phyloP scores from a whole-genome alignment of 768 basidiomycete species.

The Ramaria sp. region DNA sequence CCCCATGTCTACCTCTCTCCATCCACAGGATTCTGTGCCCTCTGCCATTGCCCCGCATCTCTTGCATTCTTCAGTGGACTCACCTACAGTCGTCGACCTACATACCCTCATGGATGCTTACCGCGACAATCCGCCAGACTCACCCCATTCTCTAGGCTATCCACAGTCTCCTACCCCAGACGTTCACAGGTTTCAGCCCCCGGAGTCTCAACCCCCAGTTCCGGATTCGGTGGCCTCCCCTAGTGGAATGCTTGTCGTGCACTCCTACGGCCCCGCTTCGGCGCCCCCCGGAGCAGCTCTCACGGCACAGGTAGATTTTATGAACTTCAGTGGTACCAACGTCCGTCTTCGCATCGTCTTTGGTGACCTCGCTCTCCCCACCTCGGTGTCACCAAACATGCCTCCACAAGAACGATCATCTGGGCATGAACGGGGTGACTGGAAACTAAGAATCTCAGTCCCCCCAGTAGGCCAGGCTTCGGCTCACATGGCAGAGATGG shows the following conservation, averaged over 20 bases:
- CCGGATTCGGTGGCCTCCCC: conserved; percentile 29
- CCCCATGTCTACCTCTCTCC: conserved; percentile 9
- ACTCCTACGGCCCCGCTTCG: conserved; percentile 51
- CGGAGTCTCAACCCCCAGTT: not conserved
- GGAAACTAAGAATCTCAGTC: conserved; percentile 55
- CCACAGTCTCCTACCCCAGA: not conserved
- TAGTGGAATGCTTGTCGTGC: conserved; percentile 49
- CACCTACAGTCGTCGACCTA: not conserved
- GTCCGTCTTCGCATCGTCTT: conserved; percentile 68
- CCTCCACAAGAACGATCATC: conserved; percentile 22
- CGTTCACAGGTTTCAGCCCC: not conserved
- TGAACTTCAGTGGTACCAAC: conserved; percentile 31
- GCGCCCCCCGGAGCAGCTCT: conserved; percentile 57
- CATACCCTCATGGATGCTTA: conserved; percentile 5
- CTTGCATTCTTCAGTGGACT: not conserved
- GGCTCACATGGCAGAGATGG: conserved; percentile 30
- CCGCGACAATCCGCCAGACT: not conserved
- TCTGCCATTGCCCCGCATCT: conserved; percentile 8
- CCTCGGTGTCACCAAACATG: conserved; percentile 49
- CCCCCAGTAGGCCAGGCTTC: conserved; percentile 40
- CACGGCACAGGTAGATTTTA: conserved; percentile 52
- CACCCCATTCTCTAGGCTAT: not conserved
- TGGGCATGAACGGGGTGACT: conserved; percentile 27
- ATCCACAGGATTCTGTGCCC: not conserved
- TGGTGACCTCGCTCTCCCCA: conserved; percentile 55